Evolutionary conservation across 805 yeast genomes (phyloP).

Genomic region (Lipomyces kockii): DNA sequence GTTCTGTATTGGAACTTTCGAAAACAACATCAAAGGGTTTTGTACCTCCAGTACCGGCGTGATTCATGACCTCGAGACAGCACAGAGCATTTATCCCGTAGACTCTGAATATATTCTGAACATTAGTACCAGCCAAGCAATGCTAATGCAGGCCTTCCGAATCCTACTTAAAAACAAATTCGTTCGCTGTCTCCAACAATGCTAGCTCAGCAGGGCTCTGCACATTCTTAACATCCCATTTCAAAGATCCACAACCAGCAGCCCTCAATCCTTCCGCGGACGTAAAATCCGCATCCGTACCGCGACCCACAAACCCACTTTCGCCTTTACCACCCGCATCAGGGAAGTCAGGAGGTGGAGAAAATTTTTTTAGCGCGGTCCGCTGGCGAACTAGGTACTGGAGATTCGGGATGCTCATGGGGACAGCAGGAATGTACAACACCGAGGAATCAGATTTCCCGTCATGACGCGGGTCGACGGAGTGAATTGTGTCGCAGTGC

Average conservation of each 20-base stretch:
- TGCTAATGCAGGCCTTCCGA: background rate
- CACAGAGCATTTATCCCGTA: too few relatives aligned
- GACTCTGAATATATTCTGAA: too few relatives aligned
- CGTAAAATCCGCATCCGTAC: constrained; percentile 4
- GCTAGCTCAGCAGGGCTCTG: constrained; percentile 1
- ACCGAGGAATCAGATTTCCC: constrained; percentile 47
- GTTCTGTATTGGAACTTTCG: too few relatives aligned
- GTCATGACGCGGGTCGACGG: constrained; percentile 48
- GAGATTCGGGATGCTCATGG: constrained; percentile 41
- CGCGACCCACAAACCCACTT: background rate
- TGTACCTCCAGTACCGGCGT: too few relatives aligned
- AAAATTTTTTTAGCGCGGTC: constrained; percentile 28
- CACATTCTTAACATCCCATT: constrained; percentile 11
- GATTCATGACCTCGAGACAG: too few relatives aligned
- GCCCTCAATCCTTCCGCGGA: constrained; percentile 17
- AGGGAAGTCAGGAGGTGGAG: constrained; percentile 42
- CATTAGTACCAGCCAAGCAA: too few relatives aligned
- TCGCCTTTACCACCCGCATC: constrained; percentile 31
- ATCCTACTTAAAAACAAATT: constrained; percentile 4
- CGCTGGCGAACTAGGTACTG: constrained; percentile 35
- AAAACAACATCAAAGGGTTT: too few relatives aligned
- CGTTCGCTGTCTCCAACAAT: constrained; percentile 8
- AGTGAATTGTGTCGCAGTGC: constrained; percentile 53
- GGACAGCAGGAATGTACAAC: constrained; percentile 48
- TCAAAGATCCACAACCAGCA: constrained; percentile 13